Evolutionary conservation across 208 protist species (phyloP).

Genomic region (Crithidia expoeki): DNA sequence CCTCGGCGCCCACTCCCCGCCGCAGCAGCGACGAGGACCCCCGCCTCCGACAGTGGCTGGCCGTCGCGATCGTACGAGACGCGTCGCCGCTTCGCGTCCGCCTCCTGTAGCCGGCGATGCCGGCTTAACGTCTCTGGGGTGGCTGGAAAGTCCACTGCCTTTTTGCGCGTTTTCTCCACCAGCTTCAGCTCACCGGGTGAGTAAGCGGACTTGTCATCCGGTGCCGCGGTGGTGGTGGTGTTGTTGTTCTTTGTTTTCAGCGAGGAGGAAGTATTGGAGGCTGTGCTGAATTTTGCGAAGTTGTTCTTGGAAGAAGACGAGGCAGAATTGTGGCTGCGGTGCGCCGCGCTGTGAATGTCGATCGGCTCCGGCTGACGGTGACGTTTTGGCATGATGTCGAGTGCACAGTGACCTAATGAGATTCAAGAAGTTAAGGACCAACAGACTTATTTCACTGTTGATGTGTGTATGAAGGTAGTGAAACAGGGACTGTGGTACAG

Average conservation of each 20-base stretch:
- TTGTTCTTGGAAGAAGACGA: not conserved
- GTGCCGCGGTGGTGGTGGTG: not conserved
- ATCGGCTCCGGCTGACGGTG: slow-evolving; percentile 77
- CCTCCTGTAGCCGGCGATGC: slow-evolving; percentile 25
- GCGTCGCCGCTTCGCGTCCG: slow-evolving; percentile 16
- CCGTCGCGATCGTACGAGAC: slow-evolving; percentile 29
- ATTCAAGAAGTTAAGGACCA: too few relatives aligned
- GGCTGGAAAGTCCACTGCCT: slow-evolving; percentile 34
- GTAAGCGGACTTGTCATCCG: not conserved
- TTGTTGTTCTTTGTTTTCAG: not conserved
- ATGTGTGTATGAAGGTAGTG: too few relatives aligned
- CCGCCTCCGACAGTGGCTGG: slow-evolving; percentile 7
- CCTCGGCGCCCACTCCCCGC: too few relatives aligned
- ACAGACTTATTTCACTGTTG: too few relatives aligned
- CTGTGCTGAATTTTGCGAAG: not conserved
- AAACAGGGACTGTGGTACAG: too few relatives aligned
- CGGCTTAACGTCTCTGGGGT: slow-evolving; percentile 32
- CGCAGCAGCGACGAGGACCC: too few relatives aligned
- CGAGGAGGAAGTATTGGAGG: slow-evolving; percentile 6
- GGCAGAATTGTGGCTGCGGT: slow-evolving; percentile 6
- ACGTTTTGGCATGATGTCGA: slow-evolving; percentile 67
- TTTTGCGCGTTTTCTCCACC: slow-evolving; percentile 22
- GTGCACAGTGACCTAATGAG: slow-evolving; percentile 7
- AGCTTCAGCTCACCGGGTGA: slow-evolving; percentile 31
- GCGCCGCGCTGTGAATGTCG: slow-evolving; percentile 28